These are phyloP conservation scores for Ogataea ganodermae DNA, from an alignment of 805 yeast genomes.

Conservation along the genomic window DNA sequence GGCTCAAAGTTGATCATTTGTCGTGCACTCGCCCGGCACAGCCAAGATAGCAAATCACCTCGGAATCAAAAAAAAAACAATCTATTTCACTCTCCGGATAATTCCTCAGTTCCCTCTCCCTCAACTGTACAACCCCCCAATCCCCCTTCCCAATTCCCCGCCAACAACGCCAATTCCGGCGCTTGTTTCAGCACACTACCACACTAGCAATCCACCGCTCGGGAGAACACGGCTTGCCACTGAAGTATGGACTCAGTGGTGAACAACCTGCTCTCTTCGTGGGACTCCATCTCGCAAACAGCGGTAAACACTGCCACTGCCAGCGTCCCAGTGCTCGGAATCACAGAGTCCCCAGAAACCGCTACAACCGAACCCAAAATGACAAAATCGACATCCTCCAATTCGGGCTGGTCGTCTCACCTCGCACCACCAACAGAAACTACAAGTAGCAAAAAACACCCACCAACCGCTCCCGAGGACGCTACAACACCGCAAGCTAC, in stretches of 20 bases:
- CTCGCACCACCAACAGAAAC: not conserved
- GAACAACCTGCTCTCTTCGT: conserved; percentile 29
- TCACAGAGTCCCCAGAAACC: not conserved
- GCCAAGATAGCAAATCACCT: no score
- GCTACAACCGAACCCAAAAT: not conserved
- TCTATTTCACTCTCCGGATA: not conserved
- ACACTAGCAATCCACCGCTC: not conserved
- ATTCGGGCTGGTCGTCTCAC: conserved; percentile 16
- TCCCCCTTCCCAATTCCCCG: not conserved
- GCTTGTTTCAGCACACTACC: not conserved
- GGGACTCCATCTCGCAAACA: conserved; percentile 26
- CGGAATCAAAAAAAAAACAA: no score
- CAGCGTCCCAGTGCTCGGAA: not conserved
- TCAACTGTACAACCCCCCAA: no score
- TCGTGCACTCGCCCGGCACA: no score
- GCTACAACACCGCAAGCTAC: not conserved
- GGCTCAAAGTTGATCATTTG: no score
- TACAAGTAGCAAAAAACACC: not conserved
- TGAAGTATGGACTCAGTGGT: conserved; percentile 33
- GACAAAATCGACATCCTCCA: conserved; percentile 12
- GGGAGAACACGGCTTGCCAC: not conserved
- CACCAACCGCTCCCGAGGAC: not conserved
- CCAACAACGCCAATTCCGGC: not conserved
- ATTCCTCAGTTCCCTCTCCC: no score
- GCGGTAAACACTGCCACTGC: not conserved